Percentiles rank a stretch among this genome's conserved stretches.
Conservation (phyloP, 1,139 yeast genomes). For the Petasospora fabianii region DNA sequence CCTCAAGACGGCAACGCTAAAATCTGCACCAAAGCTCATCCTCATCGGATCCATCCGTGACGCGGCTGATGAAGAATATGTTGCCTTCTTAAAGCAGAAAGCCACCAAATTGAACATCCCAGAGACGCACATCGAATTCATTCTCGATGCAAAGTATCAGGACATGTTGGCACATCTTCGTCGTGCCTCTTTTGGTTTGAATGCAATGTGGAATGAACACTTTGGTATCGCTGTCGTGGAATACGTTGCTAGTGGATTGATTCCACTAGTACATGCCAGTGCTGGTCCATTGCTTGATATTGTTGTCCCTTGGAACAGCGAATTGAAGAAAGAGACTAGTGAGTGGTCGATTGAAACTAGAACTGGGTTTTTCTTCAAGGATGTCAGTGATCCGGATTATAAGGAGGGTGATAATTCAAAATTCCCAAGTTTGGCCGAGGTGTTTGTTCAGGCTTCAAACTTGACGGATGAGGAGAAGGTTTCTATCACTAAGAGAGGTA, state of each 20-base stretch:
- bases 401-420: constrained; percentile 22
- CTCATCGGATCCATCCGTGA: constrained; percentile 85
- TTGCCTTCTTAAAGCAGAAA: constrained; percentile 43
- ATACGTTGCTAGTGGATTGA: constrained; percentile 79
- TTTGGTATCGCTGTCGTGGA: constrained; percentile 98
- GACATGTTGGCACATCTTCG: constrained; percentile 53
- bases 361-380: constrained; percentile 75
- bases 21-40: constrained; percentile 48
- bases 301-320: constrained; percentile 53
- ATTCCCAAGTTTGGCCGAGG: constrained; percentile 43
- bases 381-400: constrained; percentile 61
- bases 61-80: constrained; percentile 58
- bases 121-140: constrained; percentile 52
- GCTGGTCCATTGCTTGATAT: constrained; percentile 94
- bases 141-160: constrained; percentile 72
- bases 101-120: constrained; percentile 49
- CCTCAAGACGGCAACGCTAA: constrained; percentile 18
- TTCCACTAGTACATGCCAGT: constrained; percentile 89
- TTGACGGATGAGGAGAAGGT: constrained; percentile 38
- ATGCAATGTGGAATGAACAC: constrained; percentile 99
- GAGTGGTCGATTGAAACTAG: constrained; percentile 31
- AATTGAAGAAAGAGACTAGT: constrained; percentile 27
- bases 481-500: constrained; percentile 50
- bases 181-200: constrained; percentile 72
- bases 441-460: constrained; percentile 40